Evolutionary conservation across 1,284 basidiomycete species (phyloP), one percentile per base, ranked within the genome.

Genomic region (Puccinia novopanici): DNA sequence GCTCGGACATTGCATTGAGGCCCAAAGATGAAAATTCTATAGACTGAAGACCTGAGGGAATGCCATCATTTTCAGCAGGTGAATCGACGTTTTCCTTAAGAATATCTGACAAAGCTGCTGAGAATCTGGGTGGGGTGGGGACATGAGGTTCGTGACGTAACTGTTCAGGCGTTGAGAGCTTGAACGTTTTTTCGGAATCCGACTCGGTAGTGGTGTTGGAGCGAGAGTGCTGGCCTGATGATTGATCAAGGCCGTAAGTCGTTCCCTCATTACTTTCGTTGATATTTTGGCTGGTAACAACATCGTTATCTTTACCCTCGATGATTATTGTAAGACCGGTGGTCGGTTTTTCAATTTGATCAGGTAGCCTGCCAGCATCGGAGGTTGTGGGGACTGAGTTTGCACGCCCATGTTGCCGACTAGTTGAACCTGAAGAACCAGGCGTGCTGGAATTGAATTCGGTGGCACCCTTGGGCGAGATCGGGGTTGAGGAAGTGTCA

Each of bases 71-170:
- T 19, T 71, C 68, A 27, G 68, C 45, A 24, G 68, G 68, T 9
- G 68, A 71, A 37, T 71, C 68, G 12, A 71, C 68, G 30, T 71
- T 71, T 30, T 71, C 68, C 50, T 71, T 71, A 3, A 71, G 45
- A 30, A 71, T 71, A 22, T 71, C 68, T 12, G 68, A 71, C 15
- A 71, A 30, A 34, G n/a, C 19, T 37, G 59, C 17, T 17, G 68
- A 37, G 50, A 37, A 37, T 37, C 5, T 71, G n/a, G 68, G 68
- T 30, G 68, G 68, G 15, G 50, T 54, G n/a, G 68, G 68, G 24
- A 71, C 12, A 37, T 52, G 22, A 19, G 68, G 68, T 30, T 71
- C 42, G 48, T 71, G 48, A 2, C 9, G 42, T 34, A 42, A 19
- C 30, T 45, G 50, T 6, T 37, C 30, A 30, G 19, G 19, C 10